phyloP scores from a whole-genome alignment of 345 rosid species.

The Clarkia xantiana region DNA sequence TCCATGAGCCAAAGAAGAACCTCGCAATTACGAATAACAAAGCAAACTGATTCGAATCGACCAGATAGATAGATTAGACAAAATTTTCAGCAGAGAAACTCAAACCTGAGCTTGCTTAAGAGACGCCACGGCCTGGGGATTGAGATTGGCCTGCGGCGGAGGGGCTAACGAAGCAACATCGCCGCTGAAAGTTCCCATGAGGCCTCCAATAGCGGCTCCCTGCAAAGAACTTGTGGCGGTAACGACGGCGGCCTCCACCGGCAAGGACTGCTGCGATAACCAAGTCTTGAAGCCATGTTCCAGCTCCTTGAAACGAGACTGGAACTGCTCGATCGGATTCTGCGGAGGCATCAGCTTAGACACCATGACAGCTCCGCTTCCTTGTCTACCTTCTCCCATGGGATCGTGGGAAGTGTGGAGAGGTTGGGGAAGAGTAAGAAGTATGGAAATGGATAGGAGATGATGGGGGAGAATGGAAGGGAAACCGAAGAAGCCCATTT shows the following conservation, averaged over 20 bases:
- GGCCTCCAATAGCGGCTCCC: constrained; percentile 37
- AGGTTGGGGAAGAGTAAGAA: too few relatives aligned
- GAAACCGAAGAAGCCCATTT: too few relatives aligned
- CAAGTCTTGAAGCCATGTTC: constrained; percentile 30
- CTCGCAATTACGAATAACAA: too few relatives aligned
- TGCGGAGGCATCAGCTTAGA: constrained; percentile 13
- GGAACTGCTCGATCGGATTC: constrained; percentile 22
- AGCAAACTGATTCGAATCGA: too few relatives aligned
- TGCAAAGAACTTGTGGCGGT: constrained; percentile 28
- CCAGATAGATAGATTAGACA: too few relatives aligned
- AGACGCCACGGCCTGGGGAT: constrained; percentile 32
- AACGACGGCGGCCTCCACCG: constrained; percentile 39
- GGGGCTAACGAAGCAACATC: constrained; percentile 19
- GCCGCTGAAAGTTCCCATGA: constrained; percentile 30
- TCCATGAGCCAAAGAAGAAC: too few relatives aligned
- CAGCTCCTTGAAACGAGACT: constrained; percentile 24
- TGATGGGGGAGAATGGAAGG: too few relatives aligned
- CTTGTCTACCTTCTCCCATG: too few relatives aligned
- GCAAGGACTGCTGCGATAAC: constrained; percentile 32
- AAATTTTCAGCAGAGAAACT: background rate
- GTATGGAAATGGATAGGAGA: too few relatives aligned
- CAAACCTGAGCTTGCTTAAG: constrained; percentile 79
- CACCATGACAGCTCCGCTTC: constrained; percentile 1
- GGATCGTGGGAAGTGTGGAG: too few relatives aligned
- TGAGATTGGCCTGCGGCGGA: constrained; percentile 20